These are phyloP conservation scores for Penicillium sp. DNA, from an alignment of 2,329 filamentous ascomycete species.

Conservation along the genomic window DNA sequence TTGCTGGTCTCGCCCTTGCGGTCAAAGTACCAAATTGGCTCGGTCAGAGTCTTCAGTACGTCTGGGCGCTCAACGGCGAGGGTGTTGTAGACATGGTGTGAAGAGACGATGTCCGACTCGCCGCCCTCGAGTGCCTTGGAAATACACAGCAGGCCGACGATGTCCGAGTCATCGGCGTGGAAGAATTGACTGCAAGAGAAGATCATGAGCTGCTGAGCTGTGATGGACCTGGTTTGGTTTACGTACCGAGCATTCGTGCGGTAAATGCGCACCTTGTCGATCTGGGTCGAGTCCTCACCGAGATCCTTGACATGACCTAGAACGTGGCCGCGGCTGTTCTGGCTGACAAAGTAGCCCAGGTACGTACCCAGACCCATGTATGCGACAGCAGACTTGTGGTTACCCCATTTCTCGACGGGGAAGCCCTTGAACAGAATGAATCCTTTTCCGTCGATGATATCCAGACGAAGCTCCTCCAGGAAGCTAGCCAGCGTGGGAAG, in stretches of 20 bases:
- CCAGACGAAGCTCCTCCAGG: conserved; percentile 53
- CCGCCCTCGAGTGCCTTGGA: conserved; percentile 73
- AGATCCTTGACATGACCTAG: conserved; percentile 86
- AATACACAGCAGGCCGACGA: conserved; percentile 78
- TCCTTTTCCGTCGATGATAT: conserved; percentile 76
- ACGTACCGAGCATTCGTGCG: conserved; percentile 66
- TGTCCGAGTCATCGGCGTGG: conserved; percentile 75
- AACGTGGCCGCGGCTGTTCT: conserved; percentile 79
- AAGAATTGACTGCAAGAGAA: conserved; percentile 77
- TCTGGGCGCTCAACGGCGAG: conserved; percentile 70
- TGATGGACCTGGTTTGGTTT: background rate
- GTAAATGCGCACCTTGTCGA: conserved; percentile 84
- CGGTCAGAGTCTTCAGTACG: conserved; percentile 66
- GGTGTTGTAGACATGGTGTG: conserved; percentile 75
- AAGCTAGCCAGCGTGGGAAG: conserved; percentile 53
- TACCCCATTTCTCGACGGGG: conserved; percentile 68
- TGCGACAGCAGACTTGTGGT: conserved; percentile 73
- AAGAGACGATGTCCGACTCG: conserved; percentile 73
- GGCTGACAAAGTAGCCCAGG: conserved; percentile 79
- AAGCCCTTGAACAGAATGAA: conserved; percentile 87
- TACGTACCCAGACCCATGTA: conserved; percentile 86
- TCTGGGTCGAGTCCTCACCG: conserved; percentile 72
- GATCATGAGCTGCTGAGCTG: too few relatives aligned
- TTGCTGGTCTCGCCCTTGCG: conserved; percentile 75
- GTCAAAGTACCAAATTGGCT: conserved; percentile 87